phyloP scores from a whole-genome alignment of 208 protist species.

The Trypanosoma avium region DNA sequence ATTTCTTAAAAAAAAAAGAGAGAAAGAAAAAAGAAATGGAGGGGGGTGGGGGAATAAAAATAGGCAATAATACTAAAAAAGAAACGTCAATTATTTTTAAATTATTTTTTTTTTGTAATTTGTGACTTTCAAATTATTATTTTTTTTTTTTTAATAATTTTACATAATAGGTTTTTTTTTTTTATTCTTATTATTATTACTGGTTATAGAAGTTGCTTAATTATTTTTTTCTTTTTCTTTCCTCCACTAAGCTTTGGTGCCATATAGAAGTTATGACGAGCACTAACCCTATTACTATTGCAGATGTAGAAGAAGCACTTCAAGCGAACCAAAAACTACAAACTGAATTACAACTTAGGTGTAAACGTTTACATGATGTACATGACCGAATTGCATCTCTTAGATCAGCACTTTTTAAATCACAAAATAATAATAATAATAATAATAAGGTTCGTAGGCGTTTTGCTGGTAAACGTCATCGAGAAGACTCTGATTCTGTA shows the following conservation, averaged over 20 bases:
- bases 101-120: neutral
- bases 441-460: neutral
- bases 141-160: slow-evolving; percentile 3
- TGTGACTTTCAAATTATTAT: neutral
- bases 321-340: slow-evolving; percentile 10
- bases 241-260: too few species aligned
- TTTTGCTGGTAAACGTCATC: neutral
- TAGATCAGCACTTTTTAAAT: neutral
- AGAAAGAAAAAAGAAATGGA: too few species aligned
- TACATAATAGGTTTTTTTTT: too few species aligned
- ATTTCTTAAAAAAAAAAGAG: too few species aligned
- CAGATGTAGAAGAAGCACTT: slow-evolving; percentile 18
- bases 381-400: neutral
- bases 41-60: too few species aligned
- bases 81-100: neutral
- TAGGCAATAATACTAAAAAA: neutral
- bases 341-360: neutral
- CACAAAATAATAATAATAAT: neutral
- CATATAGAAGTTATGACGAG: too few species aligned
- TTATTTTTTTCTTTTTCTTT: slow-evolving; percentile 5
- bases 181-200: neutral
- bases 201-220: neutral
- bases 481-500: neutral
- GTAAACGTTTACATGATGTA: neutral
- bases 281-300: neutral